phyloP scores from a whole-genome alignment of 192 early-diverging fungal genomes.

The Coemansia sp. region DNA sequence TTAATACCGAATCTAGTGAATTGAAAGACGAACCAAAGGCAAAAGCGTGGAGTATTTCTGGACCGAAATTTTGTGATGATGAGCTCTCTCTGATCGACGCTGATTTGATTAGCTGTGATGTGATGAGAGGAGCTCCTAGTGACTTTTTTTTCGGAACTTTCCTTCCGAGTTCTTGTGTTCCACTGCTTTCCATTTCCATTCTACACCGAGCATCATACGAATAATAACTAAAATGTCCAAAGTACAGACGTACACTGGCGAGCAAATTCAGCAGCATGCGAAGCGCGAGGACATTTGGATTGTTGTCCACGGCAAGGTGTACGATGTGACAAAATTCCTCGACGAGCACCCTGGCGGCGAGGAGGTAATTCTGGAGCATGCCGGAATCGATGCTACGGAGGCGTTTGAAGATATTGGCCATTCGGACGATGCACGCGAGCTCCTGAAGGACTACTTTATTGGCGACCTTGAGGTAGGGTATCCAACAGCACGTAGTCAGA shows the following conservation, averaged over 20 bases:
- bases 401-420: constrained; percentile 98
- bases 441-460: constrained; percentile 74
- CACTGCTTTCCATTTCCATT: too few species aligned
- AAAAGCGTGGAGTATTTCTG: neutral
- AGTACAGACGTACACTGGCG: constrained; percentile 60
- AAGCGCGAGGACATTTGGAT: constrained; percentile 78
- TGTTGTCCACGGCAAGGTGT: constrained; percentile 75
- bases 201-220: too few species aligned
- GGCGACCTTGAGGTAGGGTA: constrained; percentile 65
- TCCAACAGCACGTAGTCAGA: neutral
- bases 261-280: constrained; percentile 73
- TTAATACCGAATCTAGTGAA: neutral
- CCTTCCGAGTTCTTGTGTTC: too few species aligned
- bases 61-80: too few species aligned
- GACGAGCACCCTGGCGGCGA: constrained; percentile 98
- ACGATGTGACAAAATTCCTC: constrained; percentile 76
- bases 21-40: neutral
- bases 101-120: neutral
- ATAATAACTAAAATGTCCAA: constrained; percentile 51
- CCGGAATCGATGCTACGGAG: constrained; percentile 86
- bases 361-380: constrained; percentile 91
- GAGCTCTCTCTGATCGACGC: neutral
- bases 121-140: too few species aligned
- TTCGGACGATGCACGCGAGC: constrained; percentile 88
- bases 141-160: neutral